Evolutionary conservation across 805 yeast species (phyloP).

Genomic region (Lipomyces yamanashiensis): DNA sequence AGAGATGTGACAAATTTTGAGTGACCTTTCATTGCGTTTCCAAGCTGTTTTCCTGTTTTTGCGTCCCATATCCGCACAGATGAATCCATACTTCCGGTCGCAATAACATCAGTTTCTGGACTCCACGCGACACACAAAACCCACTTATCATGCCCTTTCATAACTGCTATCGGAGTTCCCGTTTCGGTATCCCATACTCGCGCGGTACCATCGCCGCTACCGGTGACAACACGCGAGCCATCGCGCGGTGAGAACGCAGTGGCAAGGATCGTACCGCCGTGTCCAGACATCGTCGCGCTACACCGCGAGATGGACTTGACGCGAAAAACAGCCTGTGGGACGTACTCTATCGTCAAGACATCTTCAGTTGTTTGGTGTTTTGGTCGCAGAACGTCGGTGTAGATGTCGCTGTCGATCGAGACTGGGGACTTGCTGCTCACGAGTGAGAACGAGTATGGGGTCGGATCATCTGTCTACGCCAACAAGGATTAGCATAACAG

Average conservation of each 20-base stretch:
- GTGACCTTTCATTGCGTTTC: slow-evolving; percentile 79
- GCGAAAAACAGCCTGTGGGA: slow-evolving; percentile 93
- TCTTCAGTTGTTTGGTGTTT: slow-evolving; percentile 91
- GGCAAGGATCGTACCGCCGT: slow-evolving; percentile 89
- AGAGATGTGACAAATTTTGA: slow-evolving; percentile 86
- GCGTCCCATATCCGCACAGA: slow-evolving; percentile 89
- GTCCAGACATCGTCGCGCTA: slow-evolving; percentile 92
- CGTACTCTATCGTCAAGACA: slow-evolving; percentile 83
- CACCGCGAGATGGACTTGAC: slow-evolving; percentile 90
- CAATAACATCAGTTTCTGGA: slow-evolving; percentile 87
- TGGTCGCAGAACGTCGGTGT: slow-evolving; percentile 81
- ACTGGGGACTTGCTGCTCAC: slow-evolving; percentile 52
- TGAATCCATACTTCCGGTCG: slow-evolving; percentile 95
- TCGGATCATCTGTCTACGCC: slow-evolving; percentile 66
- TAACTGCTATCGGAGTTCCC: slow-evolving; percentile 81
- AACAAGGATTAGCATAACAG: too few relatives aligned
- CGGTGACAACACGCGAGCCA: slow-evolving; percentile 68
- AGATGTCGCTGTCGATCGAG: slow-evolving; percentile 79
- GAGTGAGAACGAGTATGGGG: slow-evolving; percentile 85
- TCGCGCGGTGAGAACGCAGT: slow-evolving; percentile 88
- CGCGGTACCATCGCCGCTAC: slow-evolving; percentile 96
- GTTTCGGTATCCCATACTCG: slow-evolving; percentile 97
- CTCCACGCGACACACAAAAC: slow-evolving; percentile 90
- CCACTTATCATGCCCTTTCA: slow-evolving; percentile 90
- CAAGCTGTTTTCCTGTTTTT: slow-evolving; percentile 70